Base-by-base conservation (phyloP, 345 rosid species). In the Carallia pectinifolia region DNA sequence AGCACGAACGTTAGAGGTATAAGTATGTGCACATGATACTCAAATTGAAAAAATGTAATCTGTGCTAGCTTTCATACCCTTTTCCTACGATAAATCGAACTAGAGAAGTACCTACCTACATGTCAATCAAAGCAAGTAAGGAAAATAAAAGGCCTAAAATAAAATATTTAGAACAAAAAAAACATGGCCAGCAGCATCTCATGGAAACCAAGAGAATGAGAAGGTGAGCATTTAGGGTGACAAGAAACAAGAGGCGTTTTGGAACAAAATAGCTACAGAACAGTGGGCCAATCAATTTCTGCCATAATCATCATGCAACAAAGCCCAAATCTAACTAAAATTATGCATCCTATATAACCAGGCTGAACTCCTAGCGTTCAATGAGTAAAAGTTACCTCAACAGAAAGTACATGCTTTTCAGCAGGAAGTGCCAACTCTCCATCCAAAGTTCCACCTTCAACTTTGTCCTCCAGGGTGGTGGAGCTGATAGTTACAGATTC, bases 31-130 rank as follows among this genome's bases (percentile, higher is more conserved):
- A 59, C 50, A 64, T 17, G 40, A 40, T 64, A 80, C 66, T 61
- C 47, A 37, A 62, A 53, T 27, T 37, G 9, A 65, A 77, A 69
- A 59, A 55, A 48, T 48, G 64, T 29, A 56, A 70, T 7, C 70
- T 61, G 76, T 62, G 77, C 53, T 48, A 67, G 72, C 71, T 71
- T 27, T 58, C 88, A 65, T 87, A 95, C 98, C 86, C 82, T 86
- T 81, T 87, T 77, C 96, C 98, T 80, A 71, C 77, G 75, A 92
- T 62, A 66, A 90, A 95, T 67, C 74, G 88, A 71, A 95, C 69
- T 58, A 92, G 80, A 74, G 99, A 90, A 66, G 96, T 84, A 58
- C 90, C 99, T 36, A 89, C 87, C 99, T 95, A 79, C 76, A 73
- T 47, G 71, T 63, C 40, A 23, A 56, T 56, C 33, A 9, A 23